A percentile compares a stretch with the other conserved stretches of the same genome.
Evolutionary conservation across 2,329 filamentous ascomycete genomes (phyloP).

Genomic region (Venturia nashicola): DNA sequence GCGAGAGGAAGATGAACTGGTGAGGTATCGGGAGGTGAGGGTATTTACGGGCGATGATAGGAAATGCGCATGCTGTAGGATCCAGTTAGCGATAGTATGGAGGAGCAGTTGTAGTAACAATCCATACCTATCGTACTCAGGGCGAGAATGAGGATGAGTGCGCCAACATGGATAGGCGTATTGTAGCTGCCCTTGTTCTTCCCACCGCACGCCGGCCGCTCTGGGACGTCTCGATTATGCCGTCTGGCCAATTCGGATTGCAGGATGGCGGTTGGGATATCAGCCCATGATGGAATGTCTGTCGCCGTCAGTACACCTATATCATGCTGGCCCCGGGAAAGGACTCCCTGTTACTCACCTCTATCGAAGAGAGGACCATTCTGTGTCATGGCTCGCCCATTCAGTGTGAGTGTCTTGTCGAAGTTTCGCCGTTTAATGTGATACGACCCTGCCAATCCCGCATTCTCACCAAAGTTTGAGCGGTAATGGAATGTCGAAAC

Average conservation of each 20-base stretch:
- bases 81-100: background rate
- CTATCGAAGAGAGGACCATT: background rate
- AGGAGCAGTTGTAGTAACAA: background rate
- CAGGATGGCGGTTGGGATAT: slow-evolving; percentile 31
- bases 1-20: slow-evolving; percentile 45
- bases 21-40: slow-evolving; percentile 47
- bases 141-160: slow-evolving; percentile 43
- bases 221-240: slow-evolving; percentile 29
- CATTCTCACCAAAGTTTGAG: background rate
- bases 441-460: background rate
- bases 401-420: background rate
- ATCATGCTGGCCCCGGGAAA: background rate
- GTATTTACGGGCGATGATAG: slow-evolving; percentile 46
- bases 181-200: slow-evolving; percentile 37
- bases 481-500: background rate
- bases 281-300: slow-evolving; percentile 17
- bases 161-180: slow-evolving; percentile 42
- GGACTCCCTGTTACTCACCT: background rate
- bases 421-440: background rate
- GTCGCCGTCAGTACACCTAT: background rate
- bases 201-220: slow-evolving; percentile 39
- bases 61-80: slow-evolving; percentile 30
- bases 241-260: slow-evolving; percentile 37
- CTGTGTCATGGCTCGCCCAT: background rate
- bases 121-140: slow-evolving; percentile 39